Evolutionary conservation across 108 stramenopile species (phyloP).

Genomic region (Fragilaria crotonensis): DNA sequence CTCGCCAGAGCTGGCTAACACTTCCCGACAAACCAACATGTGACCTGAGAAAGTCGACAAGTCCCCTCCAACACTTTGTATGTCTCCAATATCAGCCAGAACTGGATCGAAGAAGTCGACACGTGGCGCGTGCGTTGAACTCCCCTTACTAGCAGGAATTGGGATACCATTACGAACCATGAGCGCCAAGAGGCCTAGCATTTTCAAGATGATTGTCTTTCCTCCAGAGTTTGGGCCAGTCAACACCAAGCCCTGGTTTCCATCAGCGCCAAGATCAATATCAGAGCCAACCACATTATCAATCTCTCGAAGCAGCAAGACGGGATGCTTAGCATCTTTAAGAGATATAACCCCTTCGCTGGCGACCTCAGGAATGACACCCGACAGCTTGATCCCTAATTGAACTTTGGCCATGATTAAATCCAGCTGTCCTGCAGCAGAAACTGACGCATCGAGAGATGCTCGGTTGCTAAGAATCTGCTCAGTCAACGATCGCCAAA

Average conservation of each 20-base stretch:
- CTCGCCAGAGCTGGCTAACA: conserved; percentile 48
- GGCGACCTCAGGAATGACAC: conserved; percentile 70
- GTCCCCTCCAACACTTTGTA: conserved; percentile 88
- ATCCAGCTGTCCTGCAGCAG: conserved; percentile 71
- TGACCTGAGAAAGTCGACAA: conserved; percentile 93
- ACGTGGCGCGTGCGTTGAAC: conserved; percentile 38
- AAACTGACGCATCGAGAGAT: conserved; percentile 37
- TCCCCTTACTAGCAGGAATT: conserved; percentile 47
- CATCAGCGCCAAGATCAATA: conserved; percentile 57
- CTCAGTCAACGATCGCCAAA: conserved; percentile 62
- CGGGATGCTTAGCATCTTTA: conserved; percentile 81
- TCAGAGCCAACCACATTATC: conserved; percentile 81
- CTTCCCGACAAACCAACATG: conserved; percentile 79
- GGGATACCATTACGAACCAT: conserved; percentile 88
- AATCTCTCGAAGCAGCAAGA: conserved; percentile 64
- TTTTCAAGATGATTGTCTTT: conserved; percentile 89
- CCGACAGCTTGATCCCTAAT: conserved; percentile 58
- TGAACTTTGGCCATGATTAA: conserved; percentile 56
- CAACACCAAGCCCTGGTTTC: conserved; percentile 77
- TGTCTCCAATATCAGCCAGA: conserved; percentile 91
- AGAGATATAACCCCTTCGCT: conserved; percentile 76
- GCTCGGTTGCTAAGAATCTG: conserved; percentile 39
- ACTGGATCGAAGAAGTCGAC: conserved; percentile 85
- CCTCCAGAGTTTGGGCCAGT: conserved; percentile 93
- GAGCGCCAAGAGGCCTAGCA: conserved; percentile 81